Evolutionary conservation across 2,329 filamentous ascomycete genomes (phyloP).

Genomic region (Orbilia quercus): DNA sequence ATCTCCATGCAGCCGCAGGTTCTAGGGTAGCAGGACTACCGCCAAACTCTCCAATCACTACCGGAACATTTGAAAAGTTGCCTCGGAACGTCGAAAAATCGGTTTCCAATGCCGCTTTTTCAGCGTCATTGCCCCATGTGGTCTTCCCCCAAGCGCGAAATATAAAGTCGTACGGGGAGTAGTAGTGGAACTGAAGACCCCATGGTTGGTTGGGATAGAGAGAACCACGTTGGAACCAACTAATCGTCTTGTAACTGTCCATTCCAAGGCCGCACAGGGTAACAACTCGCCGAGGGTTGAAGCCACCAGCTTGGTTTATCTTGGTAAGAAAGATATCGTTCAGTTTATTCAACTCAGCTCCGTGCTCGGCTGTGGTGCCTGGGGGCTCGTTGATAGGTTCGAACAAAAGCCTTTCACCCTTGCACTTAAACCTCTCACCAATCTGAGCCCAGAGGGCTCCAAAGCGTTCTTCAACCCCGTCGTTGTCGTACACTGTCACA

Average conservation of each 20-base stretch:
- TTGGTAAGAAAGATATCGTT: slow-evolving; percentile 70
- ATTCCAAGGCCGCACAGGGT: slow-evolving; percentile 68
- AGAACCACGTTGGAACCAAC: slow-evolving; percentile 68
- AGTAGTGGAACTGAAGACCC: slow-evolving; percentile 73
- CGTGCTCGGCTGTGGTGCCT: slow-evolving; percentile 67
- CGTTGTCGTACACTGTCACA: slow-evolving; percentile 62
- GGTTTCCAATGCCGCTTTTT: slow-evolving; percentile 66
- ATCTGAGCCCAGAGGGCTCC: slow-evolving; percentile 69
- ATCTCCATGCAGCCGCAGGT: slow-evolving; percentile 70
- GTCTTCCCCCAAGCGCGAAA: slow-evolving; percentile 70
- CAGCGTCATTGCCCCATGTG: slow-evolving; percentile 70
- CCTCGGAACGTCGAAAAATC: slow-evolving; percentile 68
- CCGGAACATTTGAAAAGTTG: slow-evolving; percentile 65
- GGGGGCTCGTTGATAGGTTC: slow-evolving; percentile 72
- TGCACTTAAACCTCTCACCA: slow-evolving; percentile 64
- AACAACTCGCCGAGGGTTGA: slow-evolving; percentile 70
- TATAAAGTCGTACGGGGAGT: slow-evolving; percentile 68
- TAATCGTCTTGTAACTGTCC: slow-evolving; percentile 68
- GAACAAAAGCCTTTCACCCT: slow-evolving; percentile 68
- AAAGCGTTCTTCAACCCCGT: slow-evolving; percentile 69
- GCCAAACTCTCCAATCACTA: slow-evolving; percentile 70
- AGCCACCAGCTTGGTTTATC: slow-evolving; percentile 69
- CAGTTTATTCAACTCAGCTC: slow-evolving; percentile 68
- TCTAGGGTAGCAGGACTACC: slow-evolving; percentile 68
- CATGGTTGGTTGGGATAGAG: slow-evolving; percentile 69